Evolutionary conservation across 768 basidiomycete genomes (phyloP).

Genomic region (Leucosporidium scottii): DNA sequence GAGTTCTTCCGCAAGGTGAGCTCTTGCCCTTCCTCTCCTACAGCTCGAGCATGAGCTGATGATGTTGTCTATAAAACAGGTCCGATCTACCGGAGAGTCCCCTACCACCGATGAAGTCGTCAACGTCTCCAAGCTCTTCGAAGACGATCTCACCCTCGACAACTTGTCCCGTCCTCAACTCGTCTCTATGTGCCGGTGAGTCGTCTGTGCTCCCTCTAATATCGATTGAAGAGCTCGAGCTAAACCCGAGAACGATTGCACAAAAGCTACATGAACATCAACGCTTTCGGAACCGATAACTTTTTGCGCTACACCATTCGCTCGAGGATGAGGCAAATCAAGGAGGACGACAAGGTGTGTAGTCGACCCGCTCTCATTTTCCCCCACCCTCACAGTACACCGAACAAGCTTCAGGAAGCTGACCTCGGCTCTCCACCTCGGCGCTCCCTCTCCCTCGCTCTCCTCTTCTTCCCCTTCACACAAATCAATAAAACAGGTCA

Average conservation of each 20-base stretch:
- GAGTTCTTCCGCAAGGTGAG: slow-evolving; percentile 95
- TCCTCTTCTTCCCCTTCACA: neutral
- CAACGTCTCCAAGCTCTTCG: slow-evolving; percentile 91
- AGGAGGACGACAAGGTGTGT: slow-evolving; percentile 69
- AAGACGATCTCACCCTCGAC: slow-evolving; percentile 95
- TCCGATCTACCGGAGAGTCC: slow-evolving; percentile 88
- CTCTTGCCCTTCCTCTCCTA: neutral
- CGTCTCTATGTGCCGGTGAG: slow-evolving; percentile 76
- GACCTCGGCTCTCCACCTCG: neutral
- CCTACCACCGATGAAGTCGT: slow-evolving; percentile 83
- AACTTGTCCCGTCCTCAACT: slow-evolving; percentile 97
- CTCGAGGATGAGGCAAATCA: slow-evolving; percentile 67
- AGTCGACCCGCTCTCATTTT: too few species aligned
- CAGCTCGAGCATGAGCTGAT: neutral
- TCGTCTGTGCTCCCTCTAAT: neutral
- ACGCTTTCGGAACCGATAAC: slow-evolving; percentile 98
- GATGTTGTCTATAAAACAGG: slow-evolving; percentile 46
- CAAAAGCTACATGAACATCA: slow-evolving; percentile 77
- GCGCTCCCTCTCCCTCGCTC: neutral
- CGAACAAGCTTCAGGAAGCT: too few species aligned
- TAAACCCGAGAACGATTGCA: neutral
- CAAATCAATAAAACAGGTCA: slow-evolving; percentile 51
- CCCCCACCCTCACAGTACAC: too few species aligned
- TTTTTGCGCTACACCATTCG: slow-evolving; percentile 90
- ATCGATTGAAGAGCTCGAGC: neutral